Conservation (phyloP, 2,329 filamentous ascomycete species). For the Botryosphaeria dothidea region DNA sequence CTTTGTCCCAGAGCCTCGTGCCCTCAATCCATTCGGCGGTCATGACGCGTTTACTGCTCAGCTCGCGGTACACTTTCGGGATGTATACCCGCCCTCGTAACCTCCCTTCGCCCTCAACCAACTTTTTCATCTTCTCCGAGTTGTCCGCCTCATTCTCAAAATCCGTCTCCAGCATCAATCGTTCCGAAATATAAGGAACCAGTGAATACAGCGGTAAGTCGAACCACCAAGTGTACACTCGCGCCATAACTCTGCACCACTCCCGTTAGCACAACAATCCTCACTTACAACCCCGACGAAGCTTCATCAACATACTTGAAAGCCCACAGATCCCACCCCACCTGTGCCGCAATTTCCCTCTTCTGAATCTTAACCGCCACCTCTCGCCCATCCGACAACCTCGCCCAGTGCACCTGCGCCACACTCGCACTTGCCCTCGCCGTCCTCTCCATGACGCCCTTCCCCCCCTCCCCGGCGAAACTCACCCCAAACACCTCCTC, state of each 20-base stretch:
- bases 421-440: conserved; percentile 84
- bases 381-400: conserved; percentile 80
- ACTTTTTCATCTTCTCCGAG: conserved; percentile 75
- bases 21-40: conserved; percentile 99
- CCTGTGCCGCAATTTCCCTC: conserved; percentile 85
- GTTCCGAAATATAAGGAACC: conserved; percentile 89
- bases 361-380: conserved; percentile 98
- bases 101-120: conserved; percentile 74
- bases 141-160: conserved; percentile 92
- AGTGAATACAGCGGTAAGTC: conserved; percentile 90
- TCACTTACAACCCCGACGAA: background rate
- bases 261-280: conserved; percentile 9
- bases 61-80: conserved; percentile 77
- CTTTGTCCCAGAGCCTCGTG: conserved; percentile 88
- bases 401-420: conserved; percentile 95
- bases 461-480: conserved; percentile 66
- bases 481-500: conserved; percentile 93
- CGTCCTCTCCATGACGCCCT: conserved; percentile 69
- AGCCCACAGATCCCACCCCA: conserved; percentile 93
- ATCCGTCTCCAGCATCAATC: conserved; percentile 90
- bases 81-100: conserved; percentile 84
- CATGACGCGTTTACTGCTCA: conserved; percentile 81
- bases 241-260: conserved; percentile 67
- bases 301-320: conserved; percentile 65
- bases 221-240: conserved; percentile 83